Conservation (phyloP, 2,329 filamentous ascomycete species). For the Ophiostoma piceae region DNA sequence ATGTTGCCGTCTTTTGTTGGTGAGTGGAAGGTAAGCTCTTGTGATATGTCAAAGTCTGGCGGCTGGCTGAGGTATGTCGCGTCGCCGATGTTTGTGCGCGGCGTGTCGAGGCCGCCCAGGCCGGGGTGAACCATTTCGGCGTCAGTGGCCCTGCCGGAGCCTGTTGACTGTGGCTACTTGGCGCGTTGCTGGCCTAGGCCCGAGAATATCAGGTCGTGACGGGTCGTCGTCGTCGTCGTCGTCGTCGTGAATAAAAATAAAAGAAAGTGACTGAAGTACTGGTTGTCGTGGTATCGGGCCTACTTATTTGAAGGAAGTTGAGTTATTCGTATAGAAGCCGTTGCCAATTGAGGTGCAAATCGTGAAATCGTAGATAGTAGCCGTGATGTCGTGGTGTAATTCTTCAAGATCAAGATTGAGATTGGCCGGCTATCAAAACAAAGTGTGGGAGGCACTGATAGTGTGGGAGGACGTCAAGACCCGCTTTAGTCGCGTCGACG, state of each 20-base stretch:
- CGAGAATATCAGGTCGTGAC: neutral
- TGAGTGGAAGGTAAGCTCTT: constrained; percentile 80
- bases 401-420: constrained; percentile 8
- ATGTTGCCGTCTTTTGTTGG: constrained; percentile 73
- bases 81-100: constrained; percentile 78
- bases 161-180: neutral
- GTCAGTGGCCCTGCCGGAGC: constrained; percentile 21
- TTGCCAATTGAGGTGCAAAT: constrained; percentile 9
- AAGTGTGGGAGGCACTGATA: constrained; percentile 13
- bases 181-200: neutral
- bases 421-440: constrained; percentile 15
- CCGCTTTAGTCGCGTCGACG: constrained; percentile 26
- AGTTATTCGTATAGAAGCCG: neutral
- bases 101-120: constrained; percentile 69
- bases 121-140: constrained; percentile 60
- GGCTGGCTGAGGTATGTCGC: constrained; percentile 68
- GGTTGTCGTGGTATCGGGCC: neutral
- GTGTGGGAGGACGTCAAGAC: constrained; percentile 12
- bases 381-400: neutral
- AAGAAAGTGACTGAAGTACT: constrained; percentile 2
- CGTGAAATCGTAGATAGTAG: constrained; percentile 19
- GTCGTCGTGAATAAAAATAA: constrained; percentile 13
- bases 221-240: neutral
- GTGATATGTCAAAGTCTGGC: constrained; percentile 75
- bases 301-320: neutral